A percentile compares a stretch with the other conserved stretches of the same genome.
phyloP scores from a whole-genome alignment of 176 grass and related monocot species.

The Carex parvula region DNA sequence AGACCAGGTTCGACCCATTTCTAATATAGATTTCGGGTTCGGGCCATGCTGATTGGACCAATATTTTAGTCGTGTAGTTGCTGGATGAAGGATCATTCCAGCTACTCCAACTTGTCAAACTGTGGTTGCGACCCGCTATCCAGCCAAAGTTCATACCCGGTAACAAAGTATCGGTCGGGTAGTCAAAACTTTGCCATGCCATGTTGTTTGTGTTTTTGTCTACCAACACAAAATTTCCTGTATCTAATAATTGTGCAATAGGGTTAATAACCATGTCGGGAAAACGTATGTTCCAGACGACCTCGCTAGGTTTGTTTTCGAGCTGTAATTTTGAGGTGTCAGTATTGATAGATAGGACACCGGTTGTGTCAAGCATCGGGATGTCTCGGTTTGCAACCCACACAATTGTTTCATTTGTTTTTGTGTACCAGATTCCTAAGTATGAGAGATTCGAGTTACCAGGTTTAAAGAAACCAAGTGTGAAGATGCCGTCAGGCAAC shows the following conservation, averaged over 20 bases:
- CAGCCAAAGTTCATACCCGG: slow-evolving; percentile 67
- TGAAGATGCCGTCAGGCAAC: slow-evolving; percentile 24
- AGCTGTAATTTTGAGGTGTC: slow-evolving; percentile 37
- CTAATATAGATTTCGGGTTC: slow-evolving; percentile 47
- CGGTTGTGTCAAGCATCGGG: slow-evolving; percentile 27
- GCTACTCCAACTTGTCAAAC: slow-evolving; percentile 46
- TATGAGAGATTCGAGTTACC: slow-evolving; percentile 28
- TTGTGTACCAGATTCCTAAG: slow-evolving; percentile 75
- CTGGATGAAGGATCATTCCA: slow-evolving; percentile 46
- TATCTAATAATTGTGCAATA: slow-evolving; percentile 44
- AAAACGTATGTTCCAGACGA: slow-evolving; percentile 29
- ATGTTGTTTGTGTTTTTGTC: background rate
- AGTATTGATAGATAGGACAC: slow-evolving; percentile 17
- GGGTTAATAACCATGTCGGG: background rate
- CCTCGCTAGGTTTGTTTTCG: background rate
- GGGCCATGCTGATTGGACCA: slow-evolving; percentile 42
- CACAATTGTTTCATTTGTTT: slow-evolving; percentile 32
- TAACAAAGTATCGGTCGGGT: slow-evolving; percentile 64
- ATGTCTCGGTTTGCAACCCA: slow-evolving; percentile 68
- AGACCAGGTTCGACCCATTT: background rate
- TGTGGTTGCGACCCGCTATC: slow-evolving; percentile 31
- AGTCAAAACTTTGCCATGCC: slow-evolving; percentile 71
- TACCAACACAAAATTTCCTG: slow-evolving; percentile 48
- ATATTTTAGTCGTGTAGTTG: too few species aligned
- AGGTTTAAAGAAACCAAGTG: slow-evolving; percentile 64